Base-by-base conservation (phyloP, 2,329 filamentous ascomycete species). In the Aspergillus tamarii region DNA sequence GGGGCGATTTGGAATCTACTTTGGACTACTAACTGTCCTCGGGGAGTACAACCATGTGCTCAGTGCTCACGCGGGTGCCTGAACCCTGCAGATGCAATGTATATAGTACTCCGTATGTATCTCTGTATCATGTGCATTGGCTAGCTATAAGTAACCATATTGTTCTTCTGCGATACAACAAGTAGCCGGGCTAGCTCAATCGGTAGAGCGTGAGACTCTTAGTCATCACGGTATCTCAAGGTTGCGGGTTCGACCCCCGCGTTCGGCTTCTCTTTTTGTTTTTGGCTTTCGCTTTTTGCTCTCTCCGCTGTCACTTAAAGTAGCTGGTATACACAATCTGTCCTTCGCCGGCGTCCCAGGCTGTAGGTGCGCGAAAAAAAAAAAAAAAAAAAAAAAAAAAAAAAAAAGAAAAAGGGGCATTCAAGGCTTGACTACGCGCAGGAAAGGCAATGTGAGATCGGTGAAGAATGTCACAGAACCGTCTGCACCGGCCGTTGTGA, bases 201-300 rank as follows among this genome's bases (percentile, higher is more conserved):
- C 79, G 81, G 75, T 79, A 82, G 77, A 79, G 77, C 78, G 77
- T 83, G 81, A 81, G 81, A 80, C 79, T 83, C 79, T 82, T 83
- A 81, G 52, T 55, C 52, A 23, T 55, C 52, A 55, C 52, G 52
- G 52, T 39, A 76, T 74, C 76, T 74, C 74, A 75, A 75, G 72
- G 73, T 68, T 77, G 76, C 73, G 76, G 75, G 76, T 78, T 78
- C 76, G 76, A 78, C 73, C 76, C 76, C 75, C 76, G 71, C 76
- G 74, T 77, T 76, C 73, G 76, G 76, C 75, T 77, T 61, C 41
- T 41, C n/a, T 52, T 52, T 52, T 52, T 53, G 26, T 19, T 34
- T 21, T 52, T 50, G n/a, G 28, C 28, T n/a, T 50, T 53, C 19
- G 36, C 7, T 7, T 34, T 32, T 53, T n/a, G 45, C n/a, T 48